Conservation (phyloP, 192 early-diverging fungal species). For the Backusella mclennaniae region DNA sequence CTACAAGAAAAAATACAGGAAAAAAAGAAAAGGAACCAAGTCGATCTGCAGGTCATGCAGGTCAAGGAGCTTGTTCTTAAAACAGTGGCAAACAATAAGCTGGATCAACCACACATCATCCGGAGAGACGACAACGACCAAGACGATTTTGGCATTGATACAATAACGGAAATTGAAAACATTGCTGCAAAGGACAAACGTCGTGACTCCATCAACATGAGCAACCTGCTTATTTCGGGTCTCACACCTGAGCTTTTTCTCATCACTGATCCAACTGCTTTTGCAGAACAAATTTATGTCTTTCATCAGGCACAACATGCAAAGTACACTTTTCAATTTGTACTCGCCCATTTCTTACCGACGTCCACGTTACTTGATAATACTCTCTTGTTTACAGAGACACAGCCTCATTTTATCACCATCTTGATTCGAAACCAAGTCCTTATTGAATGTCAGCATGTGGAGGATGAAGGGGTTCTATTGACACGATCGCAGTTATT, state of each 20-base stretch:
- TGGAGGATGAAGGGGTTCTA: constrained; percentile 3
- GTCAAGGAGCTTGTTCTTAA: background rate
- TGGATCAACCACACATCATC: background rate
- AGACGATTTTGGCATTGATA: background rate
- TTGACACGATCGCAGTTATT: constrained; percentile 49
- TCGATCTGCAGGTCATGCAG: background rate
- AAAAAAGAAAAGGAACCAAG: background rate
- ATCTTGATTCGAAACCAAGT: constrained; percentile 66
- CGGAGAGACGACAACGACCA: background rate
- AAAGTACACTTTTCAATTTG: background rate
- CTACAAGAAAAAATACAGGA: constrained; percentile 6
- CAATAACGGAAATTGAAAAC: constrained; percentile 27
- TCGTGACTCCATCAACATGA: constrained; percentile 19
- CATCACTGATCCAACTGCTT: constrained; percentile 52
- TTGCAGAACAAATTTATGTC: constrained; percentile 68
- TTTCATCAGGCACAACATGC: constrained; percentile 51
- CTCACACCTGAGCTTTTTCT: constrained; percentile 63
- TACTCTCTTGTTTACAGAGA: constrained; percentile 46
- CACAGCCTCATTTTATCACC: constrained; percentile 67
- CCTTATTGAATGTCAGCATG: constrained; percentile 48
- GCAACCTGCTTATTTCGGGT: constrained; percentile 52
- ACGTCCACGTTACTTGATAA: constrained; percentile 31
- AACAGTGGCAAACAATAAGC: constrained; percentile 13
- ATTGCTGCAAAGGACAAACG: background rate
- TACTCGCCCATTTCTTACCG: constrained; percentile 11